Evolutionary conservation across 2,329 filamentous ascomycete species (phyloP), one percentile per base, ranked within the genome.

Genomic region (Laburnicola sp.): DNA sequence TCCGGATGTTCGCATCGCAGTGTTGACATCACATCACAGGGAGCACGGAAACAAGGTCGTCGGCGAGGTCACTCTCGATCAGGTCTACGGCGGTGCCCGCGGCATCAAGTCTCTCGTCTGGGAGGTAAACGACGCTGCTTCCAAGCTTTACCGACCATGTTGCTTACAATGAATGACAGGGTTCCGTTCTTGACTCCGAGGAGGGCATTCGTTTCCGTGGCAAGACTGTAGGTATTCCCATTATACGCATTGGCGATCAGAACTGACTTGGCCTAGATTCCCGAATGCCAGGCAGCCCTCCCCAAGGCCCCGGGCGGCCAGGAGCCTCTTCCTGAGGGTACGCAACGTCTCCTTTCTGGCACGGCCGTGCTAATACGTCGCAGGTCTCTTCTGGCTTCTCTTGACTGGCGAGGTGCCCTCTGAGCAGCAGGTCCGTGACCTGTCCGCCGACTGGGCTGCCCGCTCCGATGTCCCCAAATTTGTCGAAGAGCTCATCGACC

Each of bases 131-230:
- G 35, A 47, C 42, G 53, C 57, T 48, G 44, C 26, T 3, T 16
- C 51, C 48, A 30, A 11, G 9, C 4, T 40, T 16, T 35, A 27
- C 38, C 21, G 50, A 38, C n/a, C 25, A 31, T 56, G 35, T 56
- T 46, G 51, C 60, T 66, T 40, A 65, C 58, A 49, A 46, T 44
- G 39, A 23, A 16, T 16, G 16, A 7, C 62, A 82, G 80, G 86
- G 93, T 69, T 99, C 94, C 71, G 94, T 99, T 69, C 88, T 99
- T 71, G 94, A 99, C 80, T 85, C 93, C 51, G 91, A 97, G 83
- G 94, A 99, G 85, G 94, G 94, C 81, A 99, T 99, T 79, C 90
- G 94, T 70, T 99, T 99, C 87, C 88, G 94, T 75, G 94, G 94
- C 82, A 94, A 93, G 85, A 99, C 94, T 64, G 81, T 84, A 75